Percentiles rank a stretch among this genome's conserved stretches.
These are phyloP conservation scores for Asclepias syriaca DNA, from an alignment of 257 asterid genomes.

Conservation along the genomic window DNA sequence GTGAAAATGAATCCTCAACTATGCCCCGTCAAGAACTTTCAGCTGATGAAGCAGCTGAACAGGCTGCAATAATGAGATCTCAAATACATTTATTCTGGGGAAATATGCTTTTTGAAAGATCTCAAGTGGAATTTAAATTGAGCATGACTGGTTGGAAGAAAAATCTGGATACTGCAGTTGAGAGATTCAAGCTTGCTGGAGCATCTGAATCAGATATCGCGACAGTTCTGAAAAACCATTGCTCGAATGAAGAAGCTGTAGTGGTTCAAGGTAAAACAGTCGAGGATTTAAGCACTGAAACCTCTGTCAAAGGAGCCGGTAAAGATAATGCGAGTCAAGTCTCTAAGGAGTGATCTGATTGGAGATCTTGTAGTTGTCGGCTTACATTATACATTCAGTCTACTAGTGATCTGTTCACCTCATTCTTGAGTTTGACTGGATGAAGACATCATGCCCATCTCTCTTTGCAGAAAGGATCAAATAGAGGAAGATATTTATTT, in stretches of 20 bases:
- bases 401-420: neutral
- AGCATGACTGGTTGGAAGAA: slow-evolving; percentile 72
- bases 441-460: neutral
- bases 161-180: slow-evolving; percentile 74
- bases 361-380: neutral
- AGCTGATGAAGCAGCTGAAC: slow-evolving; percentile 76
- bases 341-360: slow-evolving; percentile 12
- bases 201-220: slow-evolving; percentile 87
- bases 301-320: slow-evolving; percentile 22
- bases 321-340: slow-evolving; percentile 15
- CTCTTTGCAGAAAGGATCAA: slow-evolving; percentile 9
- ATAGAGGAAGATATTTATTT: neutral
- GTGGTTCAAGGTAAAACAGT: slow-evolving; percentile 31
- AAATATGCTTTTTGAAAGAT: slow-evolving; percentile 88
- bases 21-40: slow-evolving; percentile 34
- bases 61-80: slow-evolving; percentile 87
- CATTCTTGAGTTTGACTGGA: slow-evolving; percentile 13
- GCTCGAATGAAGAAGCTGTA: slow-evolving; percentile 55
- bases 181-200: slow-evolving; percentile 82
- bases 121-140: slow-evolving; percentile 79
- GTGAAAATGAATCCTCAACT: slow-evolving; percentile 45
- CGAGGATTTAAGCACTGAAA: slow-evolving; percentile 24
- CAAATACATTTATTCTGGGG: slow-evolving; percentile 96
- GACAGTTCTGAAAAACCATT: slow-evolving; percentile 70
- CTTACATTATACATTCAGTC: slow-evolving; percentile 9